These are phyloP conservation scores for Aspergillus fructus DNA, from an alignment of 2,329 filamentous ascomycete genomes.

Conservation along the genomic window DNA sequence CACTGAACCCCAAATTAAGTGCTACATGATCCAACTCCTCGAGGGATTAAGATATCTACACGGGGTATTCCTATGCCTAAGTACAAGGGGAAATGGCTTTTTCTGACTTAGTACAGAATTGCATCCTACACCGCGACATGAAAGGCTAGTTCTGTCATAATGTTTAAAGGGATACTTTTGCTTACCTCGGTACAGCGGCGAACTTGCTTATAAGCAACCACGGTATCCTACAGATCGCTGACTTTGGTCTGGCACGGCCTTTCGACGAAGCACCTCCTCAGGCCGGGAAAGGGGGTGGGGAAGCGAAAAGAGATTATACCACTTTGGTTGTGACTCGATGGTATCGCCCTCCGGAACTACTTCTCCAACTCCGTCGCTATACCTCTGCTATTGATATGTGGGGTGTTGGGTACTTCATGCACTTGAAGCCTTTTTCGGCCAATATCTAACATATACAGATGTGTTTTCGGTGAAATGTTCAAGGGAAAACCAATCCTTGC, in stretches of 20 bases:
- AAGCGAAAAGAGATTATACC: slow-evolving; percentile 87
- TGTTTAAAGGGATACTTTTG: not conserved
- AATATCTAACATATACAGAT: slow-evolving; percentile 54
- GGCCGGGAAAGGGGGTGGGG: slow-evolving; percentile 75
- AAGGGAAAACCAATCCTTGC: slow-evolving; percentile 88
- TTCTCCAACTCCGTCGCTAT: slow-evolving; percentile 84
- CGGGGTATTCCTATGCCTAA: slow-evolving; percentile 50
- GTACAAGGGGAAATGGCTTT: not conserved
- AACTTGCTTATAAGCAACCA: slow-evolving; percentile 95
- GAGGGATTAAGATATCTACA: slow-evolving; percentile 89
- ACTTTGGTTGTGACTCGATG: slow-evolving; percentile 95
- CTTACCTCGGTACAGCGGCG: slow-evolving; percentile 57
- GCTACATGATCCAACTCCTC: slow-evolving; percentile 91
- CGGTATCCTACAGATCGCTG: slow-evolving; percentile 91
- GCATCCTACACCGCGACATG: slow-evolving; percentile 96
- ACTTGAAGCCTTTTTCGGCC: not conserved
- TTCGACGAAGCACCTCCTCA: slow-evolving; percentile 83
- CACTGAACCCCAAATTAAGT: slow-evolving; percentile 90
- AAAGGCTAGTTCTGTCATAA: slow-evolving; percentile 53
- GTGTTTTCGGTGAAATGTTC: slow-evolving; percentile 98
- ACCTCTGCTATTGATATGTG: slow-evolving; percentile 98
- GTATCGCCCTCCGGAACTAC: slow-evolving; percentile 92
- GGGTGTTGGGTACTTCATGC: slow-evolving; percentile 75
- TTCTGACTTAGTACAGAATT: slow-evolving; percentile 46
- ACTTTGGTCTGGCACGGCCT: slow-evolving; percentile 91